Percentiles rank a stretch among this genome's conserved stretches.
Conservation (phyloP, 495 filamentous ascomycete genomes). For the Acidiella bohemica region DNA sequence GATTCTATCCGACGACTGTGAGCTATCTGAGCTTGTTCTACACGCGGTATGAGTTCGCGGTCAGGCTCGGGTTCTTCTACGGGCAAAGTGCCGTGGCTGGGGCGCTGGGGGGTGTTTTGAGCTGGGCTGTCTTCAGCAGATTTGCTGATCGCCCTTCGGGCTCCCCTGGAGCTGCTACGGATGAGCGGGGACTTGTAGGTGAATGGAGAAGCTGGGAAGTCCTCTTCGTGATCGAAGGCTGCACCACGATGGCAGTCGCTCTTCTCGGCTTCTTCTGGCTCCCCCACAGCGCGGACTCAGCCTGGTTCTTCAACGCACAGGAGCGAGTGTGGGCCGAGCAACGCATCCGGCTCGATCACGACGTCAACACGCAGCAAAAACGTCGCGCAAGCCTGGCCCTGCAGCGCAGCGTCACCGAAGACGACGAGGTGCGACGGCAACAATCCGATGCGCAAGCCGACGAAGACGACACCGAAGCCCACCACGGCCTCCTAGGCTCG, state of each 20-base stretch:
- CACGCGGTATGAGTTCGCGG: constrained; percentile 40
- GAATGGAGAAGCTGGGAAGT: constrained; percentile 39
- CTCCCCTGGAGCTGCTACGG: background rate
- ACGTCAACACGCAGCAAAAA: constrained; percentile 1
- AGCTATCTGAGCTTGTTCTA: constrained; percentile 44
- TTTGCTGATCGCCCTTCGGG: constrained; percentile 15
- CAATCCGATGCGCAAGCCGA: constrained; percentile 3
- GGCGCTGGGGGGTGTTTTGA: constrained; percentile 39
- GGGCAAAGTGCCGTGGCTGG: constrained; percentile 45
- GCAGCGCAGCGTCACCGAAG: constrained; percentile 3
- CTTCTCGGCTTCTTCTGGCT: constrained; percentile 38
- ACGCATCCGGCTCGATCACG: constrained; percentile 24
- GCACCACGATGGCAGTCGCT: constrained; percentile 35
- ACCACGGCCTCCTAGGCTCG: constrained; percentile 16
- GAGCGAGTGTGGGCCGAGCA: constrained; percentile 35
- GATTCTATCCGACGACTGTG: constrained; percentile 42
- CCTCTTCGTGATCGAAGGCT: constrained; percentile 44
- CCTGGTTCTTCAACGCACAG: constrained; percentile 40
- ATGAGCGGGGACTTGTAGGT: too few species aligned
- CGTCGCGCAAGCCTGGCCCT: constrained; percentile 1
- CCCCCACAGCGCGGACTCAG: constrained; percentile 34
- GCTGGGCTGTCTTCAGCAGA: constrained; percentile 30
- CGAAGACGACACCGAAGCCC: constrained; percentile 12
- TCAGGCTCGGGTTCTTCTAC: constrained; percentile 41
- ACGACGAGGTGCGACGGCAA: constrained; percentile 6